These are phyloP conservation scores for Diaporthe vexans DNA, from an alignment of 2,329 filamentous ascomycete genomes.

Conservation along the genomic window DNA sequence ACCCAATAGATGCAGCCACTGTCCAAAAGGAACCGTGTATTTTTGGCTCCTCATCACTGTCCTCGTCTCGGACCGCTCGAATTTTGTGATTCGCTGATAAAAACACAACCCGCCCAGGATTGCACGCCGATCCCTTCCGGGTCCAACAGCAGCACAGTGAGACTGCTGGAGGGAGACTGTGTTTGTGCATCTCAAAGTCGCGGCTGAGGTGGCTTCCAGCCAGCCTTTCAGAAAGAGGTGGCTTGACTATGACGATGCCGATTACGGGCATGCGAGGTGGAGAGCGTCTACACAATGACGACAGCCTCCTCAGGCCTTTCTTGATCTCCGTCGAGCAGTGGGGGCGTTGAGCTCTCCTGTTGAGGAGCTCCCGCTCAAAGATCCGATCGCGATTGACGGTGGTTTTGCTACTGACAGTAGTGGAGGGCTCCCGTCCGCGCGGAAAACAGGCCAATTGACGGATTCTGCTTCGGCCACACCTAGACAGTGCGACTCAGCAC, in stretches of 20 bases:
- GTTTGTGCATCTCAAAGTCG: constrained; percentile 35
- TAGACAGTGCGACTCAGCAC: constrained; percentile 17
- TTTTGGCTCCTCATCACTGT: constrained; percentile 11
- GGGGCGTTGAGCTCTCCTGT: not conserved
- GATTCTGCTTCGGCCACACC: not conserved
- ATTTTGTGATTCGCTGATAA: constrained; percentile 41
- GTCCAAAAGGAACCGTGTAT: constrained; percentile 24
- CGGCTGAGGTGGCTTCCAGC: constrained; percentile 25
- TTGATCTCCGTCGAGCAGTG: constrained; percentile 6
- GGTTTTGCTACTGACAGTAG: not conserved
- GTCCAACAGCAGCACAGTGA: constrained; percentile 30
- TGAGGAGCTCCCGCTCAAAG: constrained; percentile 1
- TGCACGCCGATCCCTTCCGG: constrained; percentile 24
- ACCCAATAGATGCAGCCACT: constrained; percentile 28
- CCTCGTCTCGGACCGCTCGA: constrained; percentile 31
- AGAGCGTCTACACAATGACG: constrained; percentile 25
- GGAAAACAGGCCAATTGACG: constrained; percentile 5
- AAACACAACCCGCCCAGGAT: constrained; percentile 32
- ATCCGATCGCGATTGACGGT: constrained; percentile 5
- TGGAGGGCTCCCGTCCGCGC: not conserved
- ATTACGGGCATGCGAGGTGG: constrained; percentile 25
- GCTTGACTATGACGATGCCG: constrained; percentile 40
- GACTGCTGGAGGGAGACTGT: constrained; percentile 31
- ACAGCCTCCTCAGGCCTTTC: constrained; percentile 12
- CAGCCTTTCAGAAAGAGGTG: constrained; percentile 25